Percentiles rank a stretch among this genome's conserved stretches.
Conservation (phyloP, 257 asterid genomes). For the Verbena officinalis region DNA sequence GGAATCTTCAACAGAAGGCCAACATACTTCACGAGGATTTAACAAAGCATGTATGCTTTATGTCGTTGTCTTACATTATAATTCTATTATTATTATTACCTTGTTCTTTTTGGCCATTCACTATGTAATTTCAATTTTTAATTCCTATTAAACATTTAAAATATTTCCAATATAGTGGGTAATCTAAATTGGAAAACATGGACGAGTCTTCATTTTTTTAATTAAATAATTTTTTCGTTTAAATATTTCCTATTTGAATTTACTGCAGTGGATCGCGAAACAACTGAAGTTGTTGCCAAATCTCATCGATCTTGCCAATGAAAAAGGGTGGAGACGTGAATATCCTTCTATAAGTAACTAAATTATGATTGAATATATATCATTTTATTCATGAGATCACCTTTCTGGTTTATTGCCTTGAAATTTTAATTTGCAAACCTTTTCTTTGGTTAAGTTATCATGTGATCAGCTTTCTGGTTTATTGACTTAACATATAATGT, state of each 20-base stretch:
- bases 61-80: conserved; percentile 11
- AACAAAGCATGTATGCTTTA: conserved; percentile 59
- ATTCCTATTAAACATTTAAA: background rate
- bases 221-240: conserved; percentile 13
- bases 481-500: conserved; percentile 42
- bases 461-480: conserved; percentile 11
- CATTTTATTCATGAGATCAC: conserved; percentile 12
- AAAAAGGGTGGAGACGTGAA: conserved; percentile 84
- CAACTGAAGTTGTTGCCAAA: conserved; percentile 54
- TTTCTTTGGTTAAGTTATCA: background rate
- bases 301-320: conserved; percentile 65
- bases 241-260: conserved; percentile 24
- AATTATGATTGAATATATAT: conserved; percentile 15
- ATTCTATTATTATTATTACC: conserved; percentile 3
- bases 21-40: conserved; percentile 72
- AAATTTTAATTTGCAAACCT: background rate
- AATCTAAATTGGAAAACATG: background rate
- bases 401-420: too few species aligned
- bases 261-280: conserved; percentile 66
- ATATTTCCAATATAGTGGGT: background rate
- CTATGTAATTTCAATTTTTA: background rate
- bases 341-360: conserved; percentile 65
- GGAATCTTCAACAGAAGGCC: conserved; percentile 70
- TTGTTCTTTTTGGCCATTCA: background rate
- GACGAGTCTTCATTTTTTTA: too few species aligned